phyloP scores from a whole-genome alignment of 805 yeast genomes.

The Schwanniomyces polymorphus region DNA sequence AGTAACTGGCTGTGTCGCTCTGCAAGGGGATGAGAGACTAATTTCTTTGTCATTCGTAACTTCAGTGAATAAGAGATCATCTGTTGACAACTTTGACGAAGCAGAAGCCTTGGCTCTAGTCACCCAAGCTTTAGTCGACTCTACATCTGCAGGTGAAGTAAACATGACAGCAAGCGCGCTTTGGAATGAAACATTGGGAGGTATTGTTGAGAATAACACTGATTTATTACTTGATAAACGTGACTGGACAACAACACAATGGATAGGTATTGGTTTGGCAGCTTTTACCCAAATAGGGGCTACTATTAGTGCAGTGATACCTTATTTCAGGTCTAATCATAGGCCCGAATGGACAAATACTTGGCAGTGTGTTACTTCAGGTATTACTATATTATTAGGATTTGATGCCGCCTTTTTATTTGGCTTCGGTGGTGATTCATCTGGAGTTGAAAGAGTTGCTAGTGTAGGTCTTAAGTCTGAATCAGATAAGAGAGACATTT shows the following conservation, averaged over 20 bases:
- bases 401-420: background rate
- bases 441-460: background rate
- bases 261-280: background rate
- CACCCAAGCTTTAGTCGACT: background rate
- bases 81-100: background rate
- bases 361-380: slow-evolving; percentile 1
- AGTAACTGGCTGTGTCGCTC: background rate
- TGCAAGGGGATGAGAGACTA: background rate
- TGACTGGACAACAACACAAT: background rate
- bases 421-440: background rate
- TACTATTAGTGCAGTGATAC: background rate
- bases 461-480: background rate
- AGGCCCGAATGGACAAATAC: background rate
- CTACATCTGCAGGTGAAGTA: background rate
- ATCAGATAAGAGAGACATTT: background rate
- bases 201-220: background rate
- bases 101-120: background rate
- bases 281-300: background rate
- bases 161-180: background rate
- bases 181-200: background rate
- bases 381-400: background rate
- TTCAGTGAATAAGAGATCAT: background rate
- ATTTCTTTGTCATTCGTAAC: background rate
- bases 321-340: background rate
- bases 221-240: background rate